Percentiles rank a stretch among this genome's conserved stretches.
Conservation (phyloP, 345 rosid genomes). For the Eucalyptus cloeziana region DNA sequence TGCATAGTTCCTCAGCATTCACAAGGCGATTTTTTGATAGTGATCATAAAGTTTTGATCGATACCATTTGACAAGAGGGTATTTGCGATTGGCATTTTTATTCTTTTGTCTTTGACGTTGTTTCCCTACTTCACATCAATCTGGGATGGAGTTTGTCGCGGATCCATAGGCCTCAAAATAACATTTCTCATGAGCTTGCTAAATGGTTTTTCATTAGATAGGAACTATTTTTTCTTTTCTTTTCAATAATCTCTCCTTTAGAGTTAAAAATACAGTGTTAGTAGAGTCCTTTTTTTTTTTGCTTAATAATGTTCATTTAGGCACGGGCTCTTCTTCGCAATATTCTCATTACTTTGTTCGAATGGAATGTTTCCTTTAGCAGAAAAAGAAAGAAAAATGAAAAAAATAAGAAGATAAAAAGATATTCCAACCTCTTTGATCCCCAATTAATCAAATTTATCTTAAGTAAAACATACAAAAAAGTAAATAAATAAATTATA, state of each 20-base stretch:
- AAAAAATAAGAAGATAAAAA: neutral
- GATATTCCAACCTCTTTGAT: neutral
- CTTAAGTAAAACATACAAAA: neutral
- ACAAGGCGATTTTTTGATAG: neutral
- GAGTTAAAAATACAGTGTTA: neutral
- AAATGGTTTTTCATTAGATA: neutral
- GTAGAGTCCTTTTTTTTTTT: neutral
- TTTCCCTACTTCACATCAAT: neutral
- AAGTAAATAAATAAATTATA: neutral
- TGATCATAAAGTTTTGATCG: neutral
- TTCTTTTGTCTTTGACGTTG: neutral
- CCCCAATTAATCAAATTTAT: neutral
- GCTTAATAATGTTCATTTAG: neutral
- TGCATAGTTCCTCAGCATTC: neutral
- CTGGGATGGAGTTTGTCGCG: rapidly evolving
- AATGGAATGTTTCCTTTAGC: neutral
- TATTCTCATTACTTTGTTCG: neutral
- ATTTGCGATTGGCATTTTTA: neutral
- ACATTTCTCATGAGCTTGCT: neutral
- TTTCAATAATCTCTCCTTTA: neutral
- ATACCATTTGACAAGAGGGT: neutral
- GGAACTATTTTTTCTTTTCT: neutral
- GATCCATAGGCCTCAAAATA: neutral
- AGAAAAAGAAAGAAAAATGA: neutral
- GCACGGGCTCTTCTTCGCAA: neutral